Conservation (phyloP, 257 asterid species). For the Gentiana dahurica region DNA sequence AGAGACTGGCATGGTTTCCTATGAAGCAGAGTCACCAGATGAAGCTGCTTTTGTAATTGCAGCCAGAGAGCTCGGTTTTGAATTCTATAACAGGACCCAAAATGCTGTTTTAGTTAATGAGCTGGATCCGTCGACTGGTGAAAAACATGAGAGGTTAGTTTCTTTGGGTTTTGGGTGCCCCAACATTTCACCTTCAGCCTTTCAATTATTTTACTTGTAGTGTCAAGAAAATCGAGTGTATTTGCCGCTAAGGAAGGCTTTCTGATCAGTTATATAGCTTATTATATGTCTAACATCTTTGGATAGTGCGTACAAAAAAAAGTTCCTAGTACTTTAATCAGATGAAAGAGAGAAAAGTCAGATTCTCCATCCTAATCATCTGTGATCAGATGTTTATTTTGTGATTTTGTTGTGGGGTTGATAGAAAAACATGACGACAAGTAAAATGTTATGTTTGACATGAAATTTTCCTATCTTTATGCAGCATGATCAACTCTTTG, state of each 20-base stretch:
- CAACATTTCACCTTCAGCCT: not conserved
- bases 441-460: not conserved
- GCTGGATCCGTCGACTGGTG: constrained; percentile 44
- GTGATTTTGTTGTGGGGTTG: too few species aligned
- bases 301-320: not conserved
- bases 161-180: constrained; percentile 7
- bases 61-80: constrained; percentile 84
- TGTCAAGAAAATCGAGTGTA: too few species aligned
- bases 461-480: not conserved
- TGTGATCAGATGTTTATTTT: not conserved
- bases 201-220: not conserved
- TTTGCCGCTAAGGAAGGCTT: too few species aligned
- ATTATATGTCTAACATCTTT: too few species aligned
- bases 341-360: too few species aligned
- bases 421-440: too few species aligned
- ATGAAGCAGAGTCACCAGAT: constrained; percentile 97
- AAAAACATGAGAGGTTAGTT: constrained; percentile 61
- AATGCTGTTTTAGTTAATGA: constrained; percentile 55
- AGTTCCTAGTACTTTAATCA: not conserved
- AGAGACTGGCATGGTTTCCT: constrained; percentile 42
- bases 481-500: not conserved
- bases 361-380: not conserved
- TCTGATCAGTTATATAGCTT: too few species aligned
- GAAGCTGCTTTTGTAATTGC: constrained; percentile 97
- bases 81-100: constrained; percentile 71